Evolutionary conservation across 2,329 filamentous ascomycete species (phyloP), one percentile per base, ranked within the genome.

Genomic region (Colletotrichum orchidophilum): DNA sequence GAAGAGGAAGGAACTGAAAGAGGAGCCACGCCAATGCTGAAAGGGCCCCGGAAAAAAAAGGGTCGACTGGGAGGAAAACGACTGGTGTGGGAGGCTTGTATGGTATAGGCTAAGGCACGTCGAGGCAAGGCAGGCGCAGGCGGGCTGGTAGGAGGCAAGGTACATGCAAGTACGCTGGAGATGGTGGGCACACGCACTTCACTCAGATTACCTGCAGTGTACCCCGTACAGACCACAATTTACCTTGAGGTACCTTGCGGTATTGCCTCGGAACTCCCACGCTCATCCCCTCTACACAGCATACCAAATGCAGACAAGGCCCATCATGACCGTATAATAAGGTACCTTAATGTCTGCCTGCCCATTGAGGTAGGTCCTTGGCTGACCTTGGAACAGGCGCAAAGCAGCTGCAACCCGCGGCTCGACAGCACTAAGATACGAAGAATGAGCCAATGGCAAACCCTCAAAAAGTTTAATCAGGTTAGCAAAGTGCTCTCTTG

Each of bases 1-100:
- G 53, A 71, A 68, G 35, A 42, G 69, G 69, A 68, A 62, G 59
- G 69, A 63, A 67, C 62, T 67, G 64, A 42, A 13, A 71, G 63
- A 71, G 59, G 42, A 71, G 59, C 64, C 58, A 71, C 69, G 53
- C 69, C 57, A 67, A 63, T 50, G 21, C 50, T 53, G 50, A 52
- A 21, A 35, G 46, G 63, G 61, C 24, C 50, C 53, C 42, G 21
- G 54, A 69, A 63, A 71, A 69, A 71, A 71, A 68, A 71, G 59
- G 69, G 69, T 71, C 69, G 53, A 63, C 69, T 27, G 46, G 65
- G 69, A 71, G 59, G 42, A 58, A 26, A 50, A 52, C 33, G 46
- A 55, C 65, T 70, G 67, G 58, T 33, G 64, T 54, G 27, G 59
- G 35, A 71, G 63, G 63, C 68, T 66, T 70, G 63, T 63, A 68